Percentiles rank a stretch among this genome's conserved stretches.
Evolutionary conservation across 2,329 filamentous ascomycete species (phyloP).

Genomic region (Pezicula neosporulosa): DNA sequence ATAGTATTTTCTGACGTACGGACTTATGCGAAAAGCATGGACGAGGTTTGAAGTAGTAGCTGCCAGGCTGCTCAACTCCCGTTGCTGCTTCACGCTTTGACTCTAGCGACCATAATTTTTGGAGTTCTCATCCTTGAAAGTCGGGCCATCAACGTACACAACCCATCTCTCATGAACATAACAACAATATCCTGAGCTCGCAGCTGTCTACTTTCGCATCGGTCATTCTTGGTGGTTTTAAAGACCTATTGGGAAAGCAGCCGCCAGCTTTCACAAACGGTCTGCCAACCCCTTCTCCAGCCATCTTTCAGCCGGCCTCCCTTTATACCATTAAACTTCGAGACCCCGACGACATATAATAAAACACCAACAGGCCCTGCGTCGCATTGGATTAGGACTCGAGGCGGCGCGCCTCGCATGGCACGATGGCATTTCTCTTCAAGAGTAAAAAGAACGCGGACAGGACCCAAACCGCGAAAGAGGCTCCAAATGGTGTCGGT

Average conservation of each 20-base stretch:
- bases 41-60: background rate
- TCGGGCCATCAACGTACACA: background rate
- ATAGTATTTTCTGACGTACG: too few relatives aligned
- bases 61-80: background rate
- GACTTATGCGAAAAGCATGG: background rate
- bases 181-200: background rate
- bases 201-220: background rate
- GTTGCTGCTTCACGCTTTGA: background rate
- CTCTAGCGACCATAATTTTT: slow-evolving; percentile 1
- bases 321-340: slow-evolving; percentile 2
- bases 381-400: slow-evolving; percentile 17
- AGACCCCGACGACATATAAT: background rate
- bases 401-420: slow-evolving; percentile 26
- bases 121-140: background rate
- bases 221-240: background rate
- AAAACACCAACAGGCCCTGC: background rate
- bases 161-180: slow-evolving; percentile 38
- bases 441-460: slow-evolving; percentile 77
- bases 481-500: slow-evolving; percentile 20
- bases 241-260: background rate
- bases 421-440: slow-evolving; percentile 75
- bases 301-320: slow-evolving; percentile 7
- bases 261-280: background rate
- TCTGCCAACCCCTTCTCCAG: slow-evolving; percentile 2
- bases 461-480: slow-evolving; percentile 42